phyloP scores from a whole-genome alignment of 768 basidiomycete species.

The Lactifluus hygrophoroides region DNA sequence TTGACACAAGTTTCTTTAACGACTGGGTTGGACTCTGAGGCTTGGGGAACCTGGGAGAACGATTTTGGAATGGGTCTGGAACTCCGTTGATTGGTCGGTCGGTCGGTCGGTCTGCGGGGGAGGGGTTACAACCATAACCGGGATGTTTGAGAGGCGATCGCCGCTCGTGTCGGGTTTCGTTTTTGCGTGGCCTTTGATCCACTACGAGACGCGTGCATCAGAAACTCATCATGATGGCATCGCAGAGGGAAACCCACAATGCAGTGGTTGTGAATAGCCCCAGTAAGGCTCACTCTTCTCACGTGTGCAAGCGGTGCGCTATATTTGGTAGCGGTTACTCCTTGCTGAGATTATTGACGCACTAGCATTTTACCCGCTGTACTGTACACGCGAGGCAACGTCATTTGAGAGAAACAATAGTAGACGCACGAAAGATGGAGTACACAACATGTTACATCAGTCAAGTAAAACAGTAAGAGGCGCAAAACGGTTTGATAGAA shows the following conservation, averaged over 20 bases:
- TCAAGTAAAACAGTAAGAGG: too few relatives aligned
- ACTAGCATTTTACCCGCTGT: too few relatives aligned
- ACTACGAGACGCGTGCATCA: not conserved
- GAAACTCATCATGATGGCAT: not conserved
- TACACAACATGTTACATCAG: too few relatives aligned
- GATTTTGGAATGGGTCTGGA: not conserved
- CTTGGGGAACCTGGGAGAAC: slow-evolving; percentile 1
- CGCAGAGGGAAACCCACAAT: not conserved
- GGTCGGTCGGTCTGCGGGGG: not conserved
- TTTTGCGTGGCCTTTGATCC: not conserved
- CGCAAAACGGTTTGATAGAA: too few relatives aligned
- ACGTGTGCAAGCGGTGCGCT: too few relatives aligned
- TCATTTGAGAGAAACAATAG: too few relatives aligned
- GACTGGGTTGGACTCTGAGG: not conserved
- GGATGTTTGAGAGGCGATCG: not conserved
- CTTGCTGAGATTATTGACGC: not conserved
- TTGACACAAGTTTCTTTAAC: not conserved
- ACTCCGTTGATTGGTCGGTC: too few relatives aligned
- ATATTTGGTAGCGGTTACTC: not conserved
- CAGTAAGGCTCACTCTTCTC: too few relatives aligned
- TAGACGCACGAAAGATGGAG: too few relatives aligned
- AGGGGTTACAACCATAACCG: not conserved
- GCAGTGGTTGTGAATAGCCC: not conserved
- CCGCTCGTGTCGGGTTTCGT: not conserved
- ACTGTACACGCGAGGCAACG: too few relatives aligned